Evolutionary conservation across 345 rosid genomes (phyloP), one percentile per base, ranked within the genome.

Genomic region (Eucalyptus cladocalyx): DNA sequence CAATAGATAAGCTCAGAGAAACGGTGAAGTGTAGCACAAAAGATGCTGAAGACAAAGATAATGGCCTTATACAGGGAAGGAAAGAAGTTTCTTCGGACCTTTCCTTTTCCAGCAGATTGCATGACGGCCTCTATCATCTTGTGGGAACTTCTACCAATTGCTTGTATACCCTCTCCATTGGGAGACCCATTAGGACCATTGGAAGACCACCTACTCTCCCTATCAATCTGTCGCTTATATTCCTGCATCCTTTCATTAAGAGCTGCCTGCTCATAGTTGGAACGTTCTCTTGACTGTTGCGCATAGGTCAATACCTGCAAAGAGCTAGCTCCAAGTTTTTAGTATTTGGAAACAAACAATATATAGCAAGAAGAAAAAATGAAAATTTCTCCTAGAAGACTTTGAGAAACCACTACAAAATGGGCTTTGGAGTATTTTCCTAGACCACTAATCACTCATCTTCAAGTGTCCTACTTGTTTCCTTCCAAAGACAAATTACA

Each of bases 81-180:
- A 34, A 80, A 89, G 89, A 88, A 87, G 83, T 40, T 56, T 69
- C 87, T 86, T 62, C 50, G 48, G 88, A 96, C 99, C 99, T 98
- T 98, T 91, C 99, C 99, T 94, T 94, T 96, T 50, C 96, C 95
- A 51, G 99, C 99, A 90, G 99, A 96, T 94, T 98, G 99, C 99
- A 98, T 97, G 85, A 97, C 98, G 23, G 98, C 98, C 90, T 97
- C 99, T 87, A 98, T 98, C 99, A 98, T 96, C 93, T 98, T 98
- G 94, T 98, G 99, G 18, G 99, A 98, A 93, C 99, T 96, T 94
- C 99, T 94, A 90, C 98, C 98, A 80, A 95, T 95, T 26, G 99
- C 97, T 91, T 95, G 99, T 87, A 96, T 95, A 87, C 99, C 99
- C 90, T 98, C 99, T 87, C 98, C 99, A 94, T 94, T 97, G 32